Evolutionary conservation across 352 stramenopile species (phyloP).

Genomic region (Phytophthora tubulina): DNA sequence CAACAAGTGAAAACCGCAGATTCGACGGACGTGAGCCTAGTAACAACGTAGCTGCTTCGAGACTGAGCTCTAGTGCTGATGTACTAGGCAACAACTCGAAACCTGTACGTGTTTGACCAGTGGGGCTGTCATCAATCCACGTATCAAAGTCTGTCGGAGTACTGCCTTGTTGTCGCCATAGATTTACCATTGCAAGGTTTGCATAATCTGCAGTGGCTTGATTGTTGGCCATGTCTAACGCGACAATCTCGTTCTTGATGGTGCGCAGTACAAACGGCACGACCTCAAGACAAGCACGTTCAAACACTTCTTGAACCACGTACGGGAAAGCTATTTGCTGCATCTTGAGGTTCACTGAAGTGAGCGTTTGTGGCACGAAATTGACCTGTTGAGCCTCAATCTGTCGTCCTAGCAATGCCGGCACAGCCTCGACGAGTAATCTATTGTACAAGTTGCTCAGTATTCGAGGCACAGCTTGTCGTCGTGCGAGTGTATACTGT

Average conservation of each 20-base stretch:
- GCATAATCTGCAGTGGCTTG: conserved; percentile 44
- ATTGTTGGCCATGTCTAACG: conserved; percentile 52
- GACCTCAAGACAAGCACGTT: conserved; percentile 66
- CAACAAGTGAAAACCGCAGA: conserved; percentile 72
- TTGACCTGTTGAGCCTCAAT: conserved; percentile 47
- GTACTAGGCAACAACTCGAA: conserved; percentile 69
- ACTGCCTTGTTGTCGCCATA: conserved; percentile 52
- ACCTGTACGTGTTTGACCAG: conserved; percentile 49
- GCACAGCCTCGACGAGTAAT: conserved; percentile 62
- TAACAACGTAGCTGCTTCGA: conserved; percentile 63
- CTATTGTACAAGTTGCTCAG: conserved; percentile 58
- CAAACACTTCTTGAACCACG: conserved; percentile 64
- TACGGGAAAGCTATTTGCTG: conserved; percentile 69
- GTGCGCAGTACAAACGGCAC: conserved; percentile 66
- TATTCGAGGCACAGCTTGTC: conserved; percentile 65
- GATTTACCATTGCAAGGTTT: conserved; percentile 62
- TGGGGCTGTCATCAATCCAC: conserved; percentile 73
- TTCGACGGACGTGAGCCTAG: conserved; percentile 66
- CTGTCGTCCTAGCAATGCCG: conserved; percentile 56
- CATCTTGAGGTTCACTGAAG: conserved; percentile 54
- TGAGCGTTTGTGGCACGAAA: conserved; percentile 62
- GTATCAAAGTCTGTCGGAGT: conserved; percentile 63
- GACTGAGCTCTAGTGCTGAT: conserved; percentile 55
- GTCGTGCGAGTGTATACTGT: conserved; percentile 38
- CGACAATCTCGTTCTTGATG: conserved; percentile 77